Percentiles rank a stretch among this genome's conserved stretches.
Conservation (phyloP, 139 green algal genomes). For the Asterochloris sp. region DNA sequence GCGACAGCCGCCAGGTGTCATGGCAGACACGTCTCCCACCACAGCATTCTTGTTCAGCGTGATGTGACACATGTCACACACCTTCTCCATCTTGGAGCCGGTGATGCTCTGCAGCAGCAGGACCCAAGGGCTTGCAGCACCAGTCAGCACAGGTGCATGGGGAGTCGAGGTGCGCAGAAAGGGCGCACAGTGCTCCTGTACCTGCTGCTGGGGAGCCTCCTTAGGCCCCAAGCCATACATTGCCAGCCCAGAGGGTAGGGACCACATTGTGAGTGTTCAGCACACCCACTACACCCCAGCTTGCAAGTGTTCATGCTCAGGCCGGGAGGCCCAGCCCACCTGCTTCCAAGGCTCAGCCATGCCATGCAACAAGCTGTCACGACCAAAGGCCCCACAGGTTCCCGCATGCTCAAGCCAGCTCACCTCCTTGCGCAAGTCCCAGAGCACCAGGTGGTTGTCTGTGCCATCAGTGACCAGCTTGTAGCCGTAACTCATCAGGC, state of each 20-base stretch:
- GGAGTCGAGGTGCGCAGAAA: no score
- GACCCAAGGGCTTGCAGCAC: neutral
- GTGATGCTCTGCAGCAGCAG: slow-evolving; percentile 52
- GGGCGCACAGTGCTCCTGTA: no score
- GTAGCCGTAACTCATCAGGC: slow-evolving; percentile 67
- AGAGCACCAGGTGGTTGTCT: slow-evolving; percentile 88
- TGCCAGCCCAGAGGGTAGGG: neutral
- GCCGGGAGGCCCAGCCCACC: no score
- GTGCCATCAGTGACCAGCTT: slow-evolving; percentile 80
- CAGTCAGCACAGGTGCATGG: neutral
- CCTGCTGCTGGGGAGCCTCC: neutral
- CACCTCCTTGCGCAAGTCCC: slow-evolving; percentile 75
- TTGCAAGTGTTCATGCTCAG: no score
- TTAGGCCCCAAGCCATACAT: neutral
- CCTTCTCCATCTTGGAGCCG: slow-evolving; percentile 83
- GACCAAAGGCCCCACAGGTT: no score
- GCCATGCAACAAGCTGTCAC: no score
- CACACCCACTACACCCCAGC: no score
- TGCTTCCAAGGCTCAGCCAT: no score
- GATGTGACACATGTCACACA: slow-evolving; percentile 83
- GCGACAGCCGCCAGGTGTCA: slow-evolving; percentile 77
- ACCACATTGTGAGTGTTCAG: no score
- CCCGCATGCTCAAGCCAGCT: no score
- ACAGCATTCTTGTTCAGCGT: slow-evolving; percentile 93
- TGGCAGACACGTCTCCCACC: slow-evolving; percentile 74